Percentiles rank a stretch among this genome's conserved stretches.
Conservation (phyloP, 2,329 filamentous ascomycete species). For the Chrysosporium queenslandicum region DNA sequence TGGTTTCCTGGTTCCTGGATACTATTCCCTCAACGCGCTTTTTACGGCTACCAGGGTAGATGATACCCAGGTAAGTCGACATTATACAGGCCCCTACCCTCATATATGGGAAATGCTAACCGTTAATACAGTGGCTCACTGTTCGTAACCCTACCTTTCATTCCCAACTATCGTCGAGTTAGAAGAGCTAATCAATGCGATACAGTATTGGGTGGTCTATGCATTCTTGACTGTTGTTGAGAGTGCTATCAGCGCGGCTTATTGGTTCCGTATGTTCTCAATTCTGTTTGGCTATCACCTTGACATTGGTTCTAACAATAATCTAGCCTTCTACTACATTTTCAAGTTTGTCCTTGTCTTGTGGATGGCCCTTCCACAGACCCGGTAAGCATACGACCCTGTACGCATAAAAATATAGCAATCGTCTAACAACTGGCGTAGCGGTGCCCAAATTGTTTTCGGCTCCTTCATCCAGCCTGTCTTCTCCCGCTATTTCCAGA, state of each 20-base stretch:
- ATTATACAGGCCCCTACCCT: neutral
- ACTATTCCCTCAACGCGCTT: slow-evolving; percentile 56
- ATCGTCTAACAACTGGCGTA: slow-evolving; percentile 32
- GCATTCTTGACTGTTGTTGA: slow-evolving; percentile 57
- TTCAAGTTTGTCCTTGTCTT: slow-evolving; percentile 98
- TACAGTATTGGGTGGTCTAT: slow-evolving; percentile 58
- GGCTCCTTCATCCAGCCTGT: slow-evolving; percentile 87
- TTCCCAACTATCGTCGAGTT: slow-evolving; percentile 1
- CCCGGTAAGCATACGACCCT: slow-evolving; percentile 57
- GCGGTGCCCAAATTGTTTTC: slow-evolving; percentile 94
- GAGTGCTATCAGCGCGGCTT: slow-evolving; percentile 56
- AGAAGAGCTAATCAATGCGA: slow-evolving; percentile 18
- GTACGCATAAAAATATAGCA: neutral
- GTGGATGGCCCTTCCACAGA: slow-evolving; percentile 94
- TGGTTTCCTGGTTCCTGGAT: slow-evolving; percentile 55
- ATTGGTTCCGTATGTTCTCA: slow-evolving; percentile 52
- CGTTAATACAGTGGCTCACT: slow-evolving; percentile 51
- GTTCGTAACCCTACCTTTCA: slow-evolving; percentile 28
- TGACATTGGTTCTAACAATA: slow-evolving; percentile 16
- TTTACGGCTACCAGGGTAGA: slow-evolving; percentile 52
- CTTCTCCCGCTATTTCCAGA: slow-evolving; percentile 81
- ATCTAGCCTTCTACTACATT: slow-evolving; percentile 82
- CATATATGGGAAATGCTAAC: slow-evolving; percentile 13
- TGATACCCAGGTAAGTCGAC: slow-evolving; percentile 50
- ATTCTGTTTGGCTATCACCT: slow-evolving; percentile 16